phyloP scores from a whole-genome alignment of 495 filamentous ascomycete species.

The Xylaria castorea region DNA sequence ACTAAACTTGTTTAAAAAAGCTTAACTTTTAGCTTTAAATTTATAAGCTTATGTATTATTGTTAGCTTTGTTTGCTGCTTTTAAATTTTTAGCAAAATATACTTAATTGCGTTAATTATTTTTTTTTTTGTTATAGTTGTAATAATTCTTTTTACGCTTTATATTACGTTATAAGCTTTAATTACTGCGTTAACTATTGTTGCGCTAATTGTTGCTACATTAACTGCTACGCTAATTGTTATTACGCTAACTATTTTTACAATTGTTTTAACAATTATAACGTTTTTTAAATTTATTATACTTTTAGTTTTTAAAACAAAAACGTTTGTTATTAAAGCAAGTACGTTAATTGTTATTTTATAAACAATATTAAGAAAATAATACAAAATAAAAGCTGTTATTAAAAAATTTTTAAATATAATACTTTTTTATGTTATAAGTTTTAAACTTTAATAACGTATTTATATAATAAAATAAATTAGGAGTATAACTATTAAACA shows the following conservation, averaged over 20 bases:
- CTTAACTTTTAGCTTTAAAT: no score
- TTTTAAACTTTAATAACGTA: no score
- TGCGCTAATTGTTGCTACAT: no score
- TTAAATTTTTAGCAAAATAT: background rate
- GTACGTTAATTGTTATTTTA: background rate
- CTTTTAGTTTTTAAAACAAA: no score
- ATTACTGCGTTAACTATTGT: background rate
- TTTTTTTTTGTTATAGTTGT: background rate
- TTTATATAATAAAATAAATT: background rate
- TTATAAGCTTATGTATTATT: no score
- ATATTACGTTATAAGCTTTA: no score
- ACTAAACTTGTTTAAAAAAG: no score
- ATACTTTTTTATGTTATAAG: no score
- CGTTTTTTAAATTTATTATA: background rate
- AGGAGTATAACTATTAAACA: background rate
- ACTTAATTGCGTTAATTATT: background rate
- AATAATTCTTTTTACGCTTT: background rate
- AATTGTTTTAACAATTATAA: no score
- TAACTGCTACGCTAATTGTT: no score
- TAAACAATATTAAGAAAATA: background rate
- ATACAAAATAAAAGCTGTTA: background rate
- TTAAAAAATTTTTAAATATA: background rate
- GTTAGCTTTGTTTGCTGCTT: background rate
- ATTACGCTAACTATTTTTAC: no score
- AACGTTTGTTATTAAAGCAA: background rate